phyloP scores from a whole-genome alignment of 257 asterid genomes.

The Salvia hispanica region DNA sequence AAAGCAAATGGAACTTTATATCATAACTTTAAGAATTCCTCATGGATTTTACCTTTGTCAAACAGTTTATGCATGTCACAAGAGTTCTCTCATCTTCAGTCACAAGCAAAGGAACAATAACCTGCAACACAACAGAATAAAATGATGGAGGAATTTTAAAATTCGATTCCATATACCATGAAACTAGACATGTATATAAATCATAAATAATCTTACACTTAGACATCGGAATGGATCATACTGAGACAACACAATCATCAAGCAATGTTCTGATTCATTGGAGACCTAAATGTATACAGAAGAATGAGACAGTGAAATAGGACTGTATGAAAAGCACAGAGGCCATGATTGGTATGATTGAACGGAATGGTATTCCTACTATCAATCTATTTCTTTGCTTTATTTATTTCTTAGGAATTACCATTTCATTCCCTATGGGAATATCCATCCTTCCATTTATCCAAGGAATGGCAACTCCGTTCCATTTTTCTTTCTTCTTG shows the following conservation, averaged over 20 bases:
- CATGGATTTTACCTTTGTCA: conserved; percentile 73
- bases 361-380: too few species aligned
- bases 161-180: conserved; percentile 2
- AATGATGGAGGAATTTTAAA: conserved; percentile 26
- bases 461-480: too few species aligned
- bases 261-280: conserved; percentile 88
- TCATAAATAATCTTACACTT: conserved; percentile 59
- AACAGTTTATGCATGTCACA: conserved; percentile 93
- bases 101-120: conserved; percentile 88
- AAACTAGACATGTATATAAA: conserved; percentile 15
- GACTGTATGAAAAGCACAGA: conserved; percentile 1
- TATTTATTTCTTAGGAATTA: too few species aligned
- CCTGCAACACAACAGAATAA: conserved; percentile 50
- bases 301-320: conserved; percentile 25
- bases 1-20: conserved; percentile 21
- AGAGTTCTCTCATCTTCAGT: conserved; percentile 98
- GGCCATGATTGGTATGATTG: too few species aligned
- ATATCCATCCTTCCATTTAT: too few species aligned
- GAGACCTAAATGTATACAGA: conserved; percentile 58
- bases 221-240: conserved; percentile 92
- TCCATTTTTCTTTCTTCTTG: too few species aligned
- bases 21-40: conserved; percentile 14
- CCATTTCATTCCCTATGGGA: too few species aligned
- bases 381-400: too few species aligned
- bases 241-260: conserved; percentile 70